A percentile compares a stretch with the other conserved stretches of the same genome.
These are phyloP conservation scores for Arctium minus DNA, from an alignment of 129 eudicot species.

Conservation along the genomic window DNA sequence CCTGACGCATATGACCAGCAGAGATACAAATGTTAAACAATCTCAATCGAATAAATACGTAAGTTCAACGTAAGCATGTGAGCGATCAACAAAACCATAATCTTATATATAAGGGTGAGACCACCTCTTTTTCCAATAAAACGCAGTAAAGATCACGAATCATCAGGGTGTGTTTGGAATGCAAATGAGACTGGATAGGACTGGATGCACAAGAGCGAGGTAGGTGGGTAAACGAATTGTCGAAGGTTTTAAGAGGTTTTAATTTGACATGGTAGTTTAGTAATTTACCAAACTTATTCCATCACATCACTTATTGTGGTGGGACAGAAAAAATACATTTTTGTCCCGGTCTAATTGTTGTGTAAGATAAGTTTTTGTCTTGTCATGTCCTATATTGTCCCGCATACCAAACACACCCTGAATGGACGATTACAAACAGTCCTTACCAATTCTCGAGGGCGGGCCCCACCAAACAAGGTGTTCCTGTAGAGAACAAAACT, in stretches of 20 bases:
- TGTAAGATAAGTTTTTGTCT: background rate
- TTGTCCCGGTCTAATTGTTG: background rate
- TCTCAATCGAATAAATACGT: background rate
- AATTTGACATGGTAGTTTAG: background rate
- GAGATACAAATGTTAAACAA: constrained; percentile 4
- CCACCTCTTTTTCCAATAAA: too few species aligned
- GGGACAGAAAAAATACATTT: background rate
- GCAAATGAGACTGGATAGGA: background rate
- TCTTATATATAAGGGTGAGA: background rate
- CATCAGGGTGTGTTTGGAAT: background rate
- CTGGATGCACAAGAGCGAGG: too few species aligned
- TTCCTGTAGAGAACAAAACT: constrained; percentile 37
- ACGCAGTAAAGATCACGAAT: too few species aligned
- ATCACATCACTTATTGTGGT: background rate
- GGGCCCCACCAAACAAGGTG: constrained; percentile 84
- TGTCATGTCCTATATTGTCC: background rate
- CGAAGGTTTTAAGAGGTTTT: background rate
- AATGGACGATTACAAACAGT: background rate
- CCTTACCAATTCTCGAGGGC: constrained; percentile 90
- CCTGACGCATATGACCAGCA: constrained; percentile 39
- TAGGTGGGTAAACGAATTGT: too few species aligned
- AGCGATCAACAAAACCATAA: background rate
- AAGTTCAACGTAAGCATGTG: background rate
- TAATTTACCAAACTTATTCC: background rate
- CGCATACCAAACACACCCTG: background rate